Evolutionary conservation across 805 yeast species (phyloP).

Genomic region (Saccharomyces paradoxus): DNA sequence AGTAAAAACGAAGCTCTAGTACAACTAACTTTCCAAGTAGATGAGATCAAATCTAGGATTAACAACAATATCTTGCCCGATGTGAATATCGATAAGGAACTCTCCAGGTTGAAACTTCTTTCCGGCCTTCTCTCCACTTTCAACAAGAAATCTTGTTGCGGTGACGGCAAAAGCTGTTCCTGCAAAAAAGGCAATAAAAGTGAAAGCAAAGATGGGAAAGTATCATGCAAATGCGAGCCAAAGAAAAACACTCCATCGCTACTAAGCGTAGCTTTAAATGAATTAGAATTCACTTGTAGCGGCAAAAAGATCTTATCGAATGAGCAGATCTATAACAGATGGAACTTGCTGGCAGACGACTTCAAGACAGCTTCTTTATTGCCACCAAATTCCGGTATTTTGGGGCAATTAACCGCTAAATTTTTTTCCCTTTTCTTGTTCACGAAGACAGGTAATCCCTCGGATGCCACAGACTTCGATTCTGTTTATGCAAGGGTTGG

Average conservation of each 20-base stretch:
- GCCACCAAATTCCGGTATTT: slow-evolving; percentile 92
- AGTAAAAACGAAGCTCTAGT: slow-evolving; percentile 32
- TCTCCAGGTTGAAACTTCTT: slow-evolving; percentile 17
- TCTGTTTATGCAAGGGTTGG: slow-evolving; percentile 81
- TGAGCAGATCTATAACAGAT: slow-evolving; percentile 70
- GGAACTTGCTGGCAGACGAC: slow-evolving; percentile 76
- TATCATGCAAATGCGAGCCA: slow-evolving; percentile 8
- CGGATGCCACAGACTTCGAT: slow-evolving; percentile 73
- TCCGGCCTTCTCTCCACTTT: slow-evolving; percentile 12
- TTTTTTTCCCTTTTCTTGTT: slow-evolving; percentile 68
- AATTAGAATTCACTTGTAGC: slow-evolving; percentile 35
- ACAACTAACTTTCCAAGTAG: slow-evolving; percentile 19
- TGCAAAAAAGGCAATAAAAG: slow-evolving; percentile 3
- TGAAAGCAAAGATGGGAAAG: not conserved
- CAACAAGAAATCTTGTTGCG: slow-evolving; percentile 20
- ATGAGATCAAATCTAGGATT: slow-evolving; percentile 18
- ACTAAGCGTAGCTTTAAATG: slow-evolving; percentile 29
- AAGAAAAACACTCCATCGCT: slow-evolving; percentile 15
- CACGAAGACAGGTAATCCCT: slow-evolving; percentile 69
- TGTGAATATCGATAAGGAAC: slow-evolving; percentile 33
- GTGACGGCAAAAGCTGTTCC: slow-evolving; percentile 5
- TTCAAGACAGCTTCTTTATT: slow-evolving; percentile 80
- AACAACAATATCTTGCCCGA: slow-evolving; percentile 14
- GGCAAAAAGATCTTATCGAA: slow-evolving; percentile 59
- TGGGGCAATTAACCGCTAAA: slow-evolving; percentile 81